Evolutionary conservation across 345 rosid species (phyloP), one percentile per base, ranked within the genome.

Genomic region (Sonneratia caseolaris): DNA sequence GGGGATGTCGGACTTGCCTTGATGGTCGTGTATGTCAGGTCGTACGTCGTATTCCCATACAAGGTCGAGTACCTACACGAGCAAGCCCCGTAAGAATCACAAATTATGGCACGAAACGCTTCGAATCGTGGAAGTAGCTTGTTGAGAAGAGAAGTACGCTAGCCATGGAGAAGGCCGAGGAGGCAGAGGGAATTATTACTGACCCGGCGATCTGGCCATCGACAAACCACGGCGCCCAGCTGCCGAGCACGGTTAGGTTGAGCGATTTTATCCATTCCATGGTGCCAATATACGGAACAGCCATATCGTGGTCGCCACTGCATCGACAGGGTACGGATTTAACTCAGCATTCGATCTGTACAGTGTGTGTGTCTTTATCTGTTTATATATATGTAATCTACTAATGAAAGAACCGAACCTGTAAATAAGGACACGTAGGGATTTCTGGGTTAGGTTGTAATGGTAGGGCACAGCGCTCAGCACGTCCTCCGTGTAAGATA

Each of bases 241-340:
- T 73, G 64, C 67, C 78, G 22, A 59, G 35, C 11, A 78, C 68
- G 5, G 81, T 75, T 35, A 70, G 64, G 47, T 78, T 78, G 1
- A 78, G 76, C 48, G 78, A 68, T 42, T 68, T 64, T 59, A 81
- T 78, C 84, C 84, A 81, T 66, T 70, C 70, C 35, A 75, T 69
- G 14, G 81, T 78, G 13, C 76, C 81, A 7, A 81, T 4, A 9
- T 73, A 78, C 3, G 84, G 81, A 10, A 69, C 16, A 0, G 55
- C 1, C 71, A 76, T 3, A 62, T 81, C 84, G 47, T 81, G 84
- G 48, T 81, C 84, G 0, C 84, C 84, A 42, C 84, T 81, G 45
- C 70, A 74, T 6, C 13, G 40, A n/a, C 24, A 43, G 1, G 0
- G 45, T 35, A 70, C 10, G 43, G 32, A 27, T 27, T 27, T 40